Evolutionary conservation across 345 rosid species (phyloP).

Genomic region (Citrus trifoliata): DNA sequence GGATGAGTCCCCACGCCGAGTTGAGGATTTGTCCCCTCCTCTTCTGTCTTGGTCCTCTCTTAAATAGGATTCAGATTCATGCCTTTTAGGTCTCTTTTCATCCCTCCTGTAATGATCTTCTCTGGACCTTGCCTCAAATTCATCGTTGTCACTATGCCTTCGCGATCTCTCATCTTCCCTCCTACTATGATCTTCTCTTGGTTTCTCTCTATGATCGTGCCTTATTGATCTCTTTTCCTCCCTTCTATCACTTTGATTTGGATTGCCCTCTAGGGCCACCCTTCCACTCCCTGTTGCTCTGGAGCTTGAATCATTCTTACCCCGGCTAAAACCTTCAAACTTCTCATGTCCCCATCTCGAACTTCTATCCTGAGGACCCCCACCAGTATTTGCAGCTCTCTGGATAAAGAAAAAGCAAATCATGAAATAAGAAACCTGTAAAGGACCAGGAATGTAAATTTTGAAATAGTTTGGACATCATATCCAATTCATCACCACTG

Average conservation of each 20-base stretch:
- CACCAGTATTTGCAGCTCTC: slow-evolving; percentile 89
- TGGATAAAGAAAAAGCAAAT: slow-evolving; percentile 24
- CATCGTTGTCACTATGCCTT: slow-evolving; percentile 21
- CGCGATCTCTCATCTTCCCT: slow-evolving; percentile 36
- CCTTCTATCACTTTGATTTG: slow-evolving; percentile 26
- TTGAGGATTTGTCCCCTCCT: slow-evolving; percentile 10
- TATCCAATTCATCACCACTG: not conserved
- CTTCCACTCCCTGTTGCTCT: slow-evolving; percentile 27
- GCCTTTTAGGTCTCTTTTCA: slow-evolving; percentile 34
- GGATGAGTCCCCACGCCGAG: slow-evolving; percentile 26
- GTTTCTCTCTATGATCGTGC: slow-evolving; percentile 22
- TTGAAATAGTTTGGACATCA: not conserved
- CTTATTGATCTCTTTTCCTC: slow-evolving; percentile 34
- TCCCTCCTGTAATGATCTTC: slow-evolving; percentile 29
- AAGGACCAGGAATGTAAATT: not conserved
- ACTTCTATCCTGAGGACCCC: slow-evolving; percentile 74
- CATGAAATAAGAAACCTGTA: slow-evolving; percentile 7
- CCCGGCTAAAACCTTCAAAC: slow-evolving; percentile 39
- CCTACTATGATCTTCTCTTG: slow-evolving; percentile 35
- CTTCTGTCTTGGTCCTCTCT: slow-evolving; percentile 32
- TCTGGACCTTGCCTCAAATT: slow-evolving; percentile 25
- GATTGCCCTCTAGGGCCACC: slow-evolving; percentile 12
- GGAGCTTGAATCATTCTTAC: slow-evolving; percentile 18
- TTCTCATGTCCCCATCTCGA: slow-evolving; percentile 69
- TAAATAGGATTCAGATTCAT: slow-evolving; percentile 27